These are phyloP conservation scores for Casaregolazyma lundiana DNA, from an alignment of 1,139 yeast genomes.

Conservation along the genomic window DNA sequence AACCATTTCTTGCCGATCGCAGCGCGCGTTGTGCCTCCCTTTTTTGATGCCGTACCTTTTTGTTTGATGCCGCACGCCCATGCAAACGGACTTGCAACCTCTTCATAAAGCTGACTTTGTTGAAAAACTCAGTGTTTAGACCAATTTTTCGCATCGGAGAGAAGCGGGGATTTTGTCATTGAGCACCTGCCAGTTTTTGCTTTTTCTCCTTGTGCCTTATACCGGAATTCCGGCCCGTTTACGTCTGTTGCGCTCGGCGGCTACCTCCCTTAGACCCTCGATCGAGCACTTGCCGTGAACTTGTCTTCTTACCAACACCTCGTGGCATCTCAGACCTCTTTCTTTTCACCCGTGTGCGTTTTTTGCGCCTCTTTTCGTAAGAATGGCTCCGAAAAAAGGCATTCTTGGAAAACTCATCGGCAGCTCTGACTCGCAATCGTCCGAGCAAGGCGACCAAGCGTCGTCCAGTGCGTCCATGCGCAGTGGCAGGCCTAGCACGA, in stretches of 20 bases:
- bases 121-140: too few relatives aligned
- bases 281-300: background rate
- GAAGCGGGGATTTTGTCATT: too few relatives aligned
- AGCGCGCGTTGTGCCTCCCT: too few relatives aligned
- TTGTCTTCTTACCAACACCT: background rate
- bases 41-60: background rate
- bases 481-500: conserved; percentile 19
- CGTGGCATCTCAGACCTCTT: background rate
- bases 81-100: background rate
- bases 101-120: background rate
- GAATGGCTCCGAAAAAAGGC: background rate
- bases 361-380: background rate
- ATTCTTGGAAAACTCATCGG: background rate
- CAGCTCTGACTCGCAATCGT: background rate
- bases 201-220: too few relatives aligned
- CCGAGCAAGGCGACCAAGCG: conserved; percentile 1
- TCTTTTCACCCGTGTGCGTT: background rate
- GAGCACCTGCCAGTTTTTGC: too few relatives aligned
- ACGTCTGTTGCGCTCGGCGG: too few relatives aligned
- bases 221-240: too few relatives aligned
- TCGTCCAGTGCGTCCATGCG: conserved; percentile 16
- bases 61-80: background rate
- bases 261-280: too few relatives aligned
- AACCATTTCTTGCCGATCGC: too few relatives aligned
- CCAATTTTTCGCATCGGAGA: too few relatives aligned